Evolutionary conservation across 371 early-diverging fungal species (phyloP).

Genomic region (Actinomucor elegans): DNA sequence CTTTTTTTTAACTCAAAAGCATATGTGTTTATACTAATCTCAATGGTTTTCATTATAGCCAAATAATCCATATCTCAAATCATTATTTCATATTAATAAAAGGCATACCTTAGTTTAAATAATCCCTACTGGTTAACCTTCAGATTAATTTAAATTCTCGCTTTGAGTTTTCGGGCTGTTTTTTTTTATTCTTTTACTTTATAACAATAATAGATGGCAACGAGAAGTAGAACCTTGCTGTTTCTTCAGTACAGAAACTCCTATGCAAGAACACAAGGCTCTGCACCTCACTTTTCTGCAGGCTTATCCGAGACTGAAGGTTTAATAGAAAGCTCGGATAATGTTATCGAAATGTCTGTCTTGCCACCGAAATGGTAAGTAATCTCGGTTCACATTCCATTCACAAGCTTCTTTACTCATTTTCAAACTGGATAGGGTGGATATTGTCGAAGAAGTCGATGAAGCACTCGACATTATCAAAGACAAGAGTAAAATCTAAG

Average conservation of each 20-base stretch:
- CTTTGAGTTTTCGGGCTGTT: too few relatives aligned
- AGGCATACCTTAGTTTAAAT: too few relatives aligned
- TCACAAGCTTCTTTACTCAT: too few relatives aligned
- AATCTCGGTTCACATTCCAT: too few relatives aligned
- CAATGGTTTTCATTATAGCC: too few relatives aligned
- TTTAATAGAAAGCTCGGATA: slow-evolving; percentile 65
- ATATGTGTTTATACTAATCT: not conserved
- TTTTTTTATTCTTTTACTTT: not conserved
- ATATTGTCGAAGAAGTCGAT: slow-evolving; percentile 83
- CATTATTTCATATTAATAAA: too few relatives aligned
- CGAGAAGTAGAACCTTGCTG: slow-evolving; percentile 86
- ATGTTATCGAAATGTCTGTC: slow-evolving; percentile 71
- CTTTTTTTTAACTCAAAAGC: too few relatives aligned
- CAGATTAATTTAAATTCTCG: too few relatives aligned
- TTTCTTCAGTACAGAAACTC: slow-evolving; percentile 94
- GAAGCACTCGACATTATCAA: slow-evolving; percentile 57
- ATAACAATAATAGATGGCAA: slow-evolving; percentile 61
- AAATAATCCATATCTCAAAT: not conserved
- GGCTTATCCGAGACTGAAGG: slow-evolving; percentile 60
- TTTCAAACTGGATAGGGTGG: slow-evolving; percentile 85
- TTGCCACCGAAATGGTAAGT: slow-evolving; percentile 84
- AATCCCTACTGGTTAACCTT: too few relatives aligned
- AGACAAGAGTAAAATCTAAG: slow-evolving; percentile 56
- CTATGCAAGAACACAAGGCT: slow-evolving; percentile 65
- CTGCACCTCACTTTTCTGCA: slow-evolving; percentile 40